Conservation (phyloP, 2,329 filamentous ascomycete genomes). For the Ceratocystis destructans region DNA sequence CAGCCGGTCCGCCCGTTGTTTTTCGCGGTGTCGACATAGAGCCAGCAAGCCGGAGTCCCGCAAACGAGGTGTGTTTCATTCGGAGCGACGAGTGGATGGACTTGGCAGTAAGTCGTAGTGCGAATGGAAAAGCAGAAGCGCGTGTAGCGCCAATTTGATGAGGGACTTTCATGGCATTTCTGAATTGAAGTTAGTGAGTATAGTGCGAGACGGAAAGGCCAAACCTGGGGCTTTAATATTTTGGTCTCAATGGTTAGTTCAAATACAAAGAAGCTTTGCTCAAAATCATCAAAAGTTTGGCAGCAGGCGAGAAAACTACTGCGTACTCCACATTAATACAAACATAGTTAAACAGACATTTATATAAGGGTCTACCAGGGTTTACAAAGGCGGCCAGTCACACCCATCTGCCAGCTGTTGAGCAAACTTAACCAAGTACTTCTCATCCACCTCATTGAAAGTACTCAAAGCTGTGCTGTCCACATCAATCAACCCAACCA, state of each 20-base stretch:
- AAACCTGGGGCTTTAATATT: too few species aligned
- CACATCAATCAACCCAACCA: slow-evolving; percentile 66
- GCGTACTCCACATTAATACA: neutral
- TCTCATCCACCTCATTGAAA: slow-evolving; percentile 55
- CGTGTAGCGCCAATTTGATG: neutral
- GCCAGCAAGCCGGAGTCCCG: slow-evolving; percentile 1
- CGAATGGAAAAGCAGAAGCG: neutral
- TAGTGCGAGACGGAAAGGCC: neutral
- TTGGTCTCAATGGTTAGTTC: too few species aligned
- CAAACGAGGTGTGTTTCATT: neutral
- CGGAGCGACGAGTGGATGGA: neutral
- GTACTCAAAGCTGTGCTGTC: slow-evolving; percentile 56
- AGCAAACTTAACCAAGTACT: slow-evolving; percentile 52
- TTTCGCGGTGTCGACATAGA: neutral
- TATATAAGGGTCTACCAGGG: slow-evolving; percentile 9
- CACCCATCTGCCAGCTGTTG: slow-evolving; percentile 44
- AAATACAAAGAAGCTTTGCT: neutral
- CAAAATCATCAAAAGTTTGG: neutral
- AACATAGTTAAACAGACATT: neutral
- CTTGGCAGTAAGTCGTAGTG: neutral
- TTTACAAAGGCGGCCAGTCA: slow-evolving; percentile 42
- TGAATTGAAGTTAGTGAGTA: neutral
- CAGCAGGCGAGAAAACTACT: neutral
- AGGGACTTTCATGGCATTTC: slow-evolving; percentile 2
- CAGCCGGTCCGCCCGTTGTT: neutral